Evolutionary conservation across 768 basidiomycete genomes (phyloP).

Genomic region (Suillus subluteus): DNA sequence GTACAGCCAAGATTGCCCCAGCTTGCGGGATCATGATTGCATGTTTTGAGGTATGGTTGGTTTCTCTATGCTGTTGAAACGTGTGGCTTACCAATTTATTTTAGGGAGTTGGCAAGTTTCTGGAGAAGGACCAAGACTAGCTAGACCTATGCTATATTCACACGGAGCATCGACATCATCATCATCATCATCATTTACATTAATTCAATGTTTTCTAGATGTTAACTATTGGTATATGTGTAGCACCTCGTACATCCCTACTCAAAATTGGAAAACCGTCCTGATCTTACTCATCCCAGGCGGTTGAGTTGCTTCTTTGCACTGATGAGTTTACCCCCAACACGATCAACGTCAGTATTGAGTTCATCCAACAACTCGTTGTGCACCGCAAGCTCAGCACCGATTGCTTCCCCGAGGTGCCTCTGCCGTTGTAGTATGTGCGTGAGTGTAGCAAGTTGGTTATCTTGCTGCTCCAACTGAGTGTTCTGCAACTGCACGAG

Average conservation of each 20-base stretch:
- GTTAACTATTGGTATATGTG: slow-evolving; percentile 28
- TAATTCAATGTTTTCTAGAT: slow-evolving; percentile 20
- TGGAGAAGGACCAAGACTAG: slow-evolving; percentile 37
- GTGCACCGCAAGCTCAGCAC: slow-evolving; percentile 79
- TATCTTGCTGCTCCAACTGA: slow-evolving; percentile 85
- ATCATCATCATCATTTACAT: slow-evolving; percentile 16
- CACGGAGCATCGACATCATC: slow-evolving; percentile 8
- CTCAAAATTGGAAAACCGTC: slow-evolving; percentile 7
- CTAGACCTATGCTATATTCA: slow-evolving; percentile 31
- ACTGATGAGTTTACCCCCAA: slow-evolving; percentile 75
- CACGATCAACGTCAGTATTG: slow-evolving; percentile 72
- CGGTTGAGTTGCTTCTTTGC: slow-evolving; percentile 85
- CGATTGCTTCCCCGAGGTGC: slow-evolving; percentile 85
- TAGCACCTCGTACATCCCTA: slow-evolving; percentile 12
- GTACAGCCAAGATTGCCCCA: slow-evolving; percentile 94
- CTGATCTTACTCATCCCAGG: slow-evolving; percentile 51
- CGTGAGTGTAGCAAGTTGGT: slow-evolving; percentile 77
- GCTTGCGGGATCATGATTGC: slow-evolving; percentile 99
- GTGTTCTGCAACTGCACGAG: slow-evolving; percentile 77
- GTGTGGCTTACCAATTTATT: slow-evolving; percentile 14
- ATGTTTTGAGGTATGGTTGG: slow-evolving; percentile 79
- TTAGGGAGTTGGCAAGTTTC: slow-evolving; percentile 62
- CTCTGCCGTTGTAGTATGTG: slow-evolving; percentile 84
- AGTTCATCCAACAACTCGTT: slow-evolving; percentile 87
- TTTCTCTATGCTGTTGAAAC: slow-evolving; percentile 14